Base-by-base conservation (phyloP, 192 early-diverging fungal genomes). In the Radiomyces spectabilis region DNA sequence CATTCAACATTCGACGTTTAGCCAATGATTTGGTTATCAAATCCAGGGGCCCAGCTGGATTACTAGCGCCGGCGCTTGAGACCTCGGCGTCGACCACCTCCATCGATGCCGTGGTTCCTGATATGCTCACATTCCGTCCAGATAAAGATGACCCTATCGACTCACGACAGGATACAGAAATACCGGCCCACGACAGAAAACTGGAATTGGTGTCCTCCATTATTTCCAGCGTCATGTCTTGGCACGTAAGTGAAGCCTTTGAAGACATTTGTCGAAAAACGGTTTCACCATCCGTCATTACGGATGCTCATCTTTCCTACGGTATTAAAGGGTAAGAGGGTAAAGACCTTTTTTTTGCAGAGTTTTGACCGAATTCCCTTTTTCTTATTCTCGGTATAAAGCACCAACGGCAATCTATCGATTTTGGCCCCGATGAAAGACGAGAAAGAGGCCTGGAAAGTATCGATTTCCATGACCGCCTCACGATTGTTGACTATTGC, bases 391-490 rank as follows among this genome's bases (percentile, higher is more conserved):
- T n/a, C n/a, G n/a, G n/a, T n/a, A n/a, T n/a, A n/a, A n/a, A n/a
- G n/a, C n/a, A 74, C 81, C 1, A 80, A 83, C 48, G 85, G 85
- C 6, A 79, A 81, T 44, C 65, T 88, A 15, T 84, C 87, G 1
- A 46, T 90, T 9, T 53, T 76, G 24, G 68, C 76, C 0, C 85
- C 87, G 12, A 42, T 51, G 10, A 51, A 45, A 26, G 39, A 59
- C 22, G 54, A 57, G 22, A 53, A 42, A 4, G 52, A 50, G 9
- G 48, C 61, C 2, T 90, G 88, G 88, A 74, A 42, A 2, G 51
- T 87, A 8, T 89, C 87, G 1, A 57, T 77, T 5, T 78, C 78
- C 7, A 61, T 83, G 51, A 84, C 85, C 2, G 89, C 86, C 0
- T 73, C 75, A 16, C 71, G 80, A 18, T 53, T 92, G 27, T 68